Evolutionary conservation across 345 rosid genomes (phyloP), one percentile per base, ranked within the genome.

Genomic region (Sonneratia caseolaris): DNA sequence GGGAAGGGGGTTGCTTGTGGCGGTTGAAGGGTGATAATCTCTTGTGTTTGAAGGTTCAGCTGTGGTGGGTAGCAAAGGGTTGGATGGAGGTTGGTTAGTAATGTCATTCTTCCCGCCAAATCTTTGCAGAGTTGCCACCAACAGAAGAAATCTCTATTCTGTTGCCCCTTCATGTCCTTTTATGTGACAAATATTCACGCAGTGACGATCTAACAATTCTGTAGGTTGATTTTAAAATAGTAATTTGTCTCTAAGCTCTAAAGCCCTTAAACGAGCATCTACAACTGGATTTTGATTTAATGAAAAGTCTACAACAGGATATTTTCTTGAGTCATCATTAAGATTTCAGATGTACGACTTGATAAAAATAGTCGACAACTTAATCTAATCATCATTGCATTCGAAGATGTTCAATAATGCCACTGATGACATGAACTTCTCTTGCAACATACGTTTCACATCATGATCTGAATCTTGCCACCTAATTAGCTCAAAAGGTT

Each of bases 1-100:
- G 76, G 56, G 38, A 69, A 48, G 42, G 51, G 15, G 9, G 3
- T 2, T 53, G 45, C 14, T 57, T 57, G 64, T 61, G 78, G 86
- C 73, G 78, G 91, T 79, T 87, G 81, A 83, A 80, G 76, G 70
- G 82, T 75, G 74, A 49, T 62, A 72, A 74, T 86, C 82, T 68
- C 96, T 90, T 89, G 81, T 70, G 65, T 66, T 32, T 73, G 73
- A 86, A 86, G 87, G 70, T 16, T 77, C 55, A 80, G 49, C 79
- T 76, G 64, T 69, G 42, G 37, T 75, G 79, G 83, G 73, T 75
- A 82, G 79, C 77, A 82, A 80, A 71, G 73, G 78, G 74, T 75
- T 84, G 79, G 71, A 84, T 72, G 80, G 83, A 73, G 78, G 86
- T 69, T 78, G 88, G 84, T 47, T 76, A 83, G 80, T 82, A 77